These are phyloP conservation scores for Cercospora sesami DNA, from an alignment of 2,329 filamentous ascomycete genomes.

Conservation along the genomic window DNA sequence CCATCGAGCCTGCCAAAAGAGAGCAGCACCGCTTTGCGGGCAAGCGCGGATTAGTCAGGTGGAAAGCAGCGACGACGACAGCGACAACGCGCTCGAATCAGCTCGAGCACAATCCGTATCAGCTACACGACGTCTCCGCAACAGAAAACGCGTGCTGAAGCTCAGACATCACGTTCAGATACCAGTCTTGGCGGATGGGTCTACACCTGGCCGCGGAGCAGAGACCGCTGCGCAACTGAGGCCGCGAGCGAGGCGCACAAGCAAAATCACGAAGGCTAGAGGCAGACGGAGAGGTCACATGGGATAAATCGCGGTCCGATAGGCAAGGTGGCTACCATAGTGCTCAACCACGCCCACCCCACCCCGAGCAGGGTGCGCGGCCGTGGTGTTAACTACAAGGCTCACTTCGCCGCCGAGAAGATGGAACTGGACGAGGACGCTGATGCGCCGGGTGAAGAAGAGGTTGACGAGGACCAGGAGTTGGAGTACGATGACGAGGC, in stretches of 20 bases:
- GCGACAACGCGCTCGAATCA: conserved; percentile 17
- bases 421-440: conserved; percentile 30
- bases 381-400: conserved; percentile 37
- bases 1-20: conserved; percentile 1
- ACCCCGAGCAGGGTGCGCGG: conserved; percentile 38
- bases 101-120: conserved; percentile 1
- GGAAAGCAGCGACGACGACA: conserved; percentile 16
- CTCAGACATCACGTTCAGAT: conserved; percentile 20
- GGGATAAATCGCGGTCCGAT: conserved; percentile 20
- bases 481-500: conserved; percentile 37
- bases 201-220: conserved; percentile 12
- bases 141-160: conserved; percentile 23
- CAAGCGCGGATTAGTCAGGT: conserved; percentile 25
- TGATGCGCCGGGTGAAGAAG: conserved; percentile 34
- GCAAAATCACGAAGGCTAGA: conserved; percentile 4
- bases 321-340: conserved; percentile 39
- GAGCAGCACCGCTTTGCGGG: conserved; percentile 4
- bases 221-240: conserved; percentile 14
- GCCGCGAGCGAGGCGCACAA: conserved; percentile 6
- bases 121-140: conserved; percentile 4
- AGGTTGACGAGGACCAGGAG: conserved; percentile 31
- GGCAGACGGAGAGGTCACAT: conserved; percentile 21
- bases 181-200: conserved; percentile 21
- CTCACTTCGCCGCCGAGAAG: conserved; percentile 25
- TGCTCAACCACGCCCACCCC: conserved; percentile 36